phyloP scores from a whole-genome alignment of 2,329 filamentous ascomycete genomes.

The Cladosporium sp. region DNA sequence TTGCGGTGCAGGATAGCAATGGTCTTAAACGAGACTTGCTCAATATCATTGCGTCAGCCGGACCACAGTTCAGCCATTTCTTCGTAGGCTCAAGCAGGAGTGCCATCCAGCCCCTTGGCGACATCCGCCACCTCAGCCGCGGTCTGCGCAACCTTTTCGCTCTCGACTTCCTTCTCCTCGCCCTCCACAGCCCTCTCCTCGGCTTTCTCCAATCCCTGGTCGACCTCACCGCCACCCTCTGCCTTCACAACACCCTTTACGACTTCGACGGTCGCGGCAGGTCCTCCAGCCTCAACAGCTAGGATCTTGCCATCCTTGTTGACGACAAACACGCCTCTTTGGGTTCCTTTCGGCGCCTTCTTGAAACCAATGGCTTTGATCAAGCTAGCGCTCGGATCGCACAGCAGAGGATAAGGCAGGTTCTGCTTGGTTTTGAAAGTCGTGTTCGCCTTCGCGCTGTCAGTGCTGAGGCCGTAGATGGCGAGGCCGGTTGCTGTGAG shows the following conservation, averaged over 20 bases:
- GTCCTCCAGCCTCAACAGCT: constrained; percentile 66
- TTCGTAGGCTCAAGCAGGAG: background rate
- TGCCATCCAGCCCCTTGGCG: constrained; percentile 30
- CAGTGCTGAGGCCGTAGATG: constrained; percentile 84
- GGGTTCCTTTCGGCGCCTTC: constrained; percentile 73
- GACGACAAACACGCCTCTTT: constrained; percentile 81
- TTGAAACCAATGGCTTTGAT: constrained; percentile 85
- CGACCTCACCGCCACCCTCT: constrained; percentile 27
- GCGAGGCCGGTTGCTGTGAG: constrained; percentile 72
- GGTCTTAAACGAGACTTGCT: no score
- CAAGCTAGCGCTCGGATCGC: constrained; percentile 67
- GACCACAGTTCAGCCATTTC: background rate
- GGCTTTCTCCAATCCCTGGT: constrained; percentile 29
- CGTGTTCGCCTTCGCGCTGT: constrained; percentile 85
- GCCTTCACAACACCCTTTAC: constrained; percentile 65
- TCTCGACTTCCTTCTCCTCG: constrained; percentile 26
- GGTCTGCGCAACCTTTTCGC: constrained; percentile 31
- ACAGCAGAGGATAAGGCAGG: constrained; percentile 80
- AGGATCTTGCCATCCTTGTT: constrained; percentile 64
- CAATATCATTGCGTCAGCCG: no score
- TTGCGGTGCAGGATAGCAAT: no score
- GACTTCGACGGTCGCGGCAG: constrained; percentile 68
- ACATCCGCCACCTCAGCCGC: constrained; percentile 42
- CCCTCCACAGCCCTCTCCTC: constrained; percentile 31
- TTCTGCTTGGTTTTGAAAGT: constrained; percentile 89